A percentile compares a stretch with the other conserved stretches of the same genome.
These are phyloP conservation scores for Acacia melanoxylon DNA, from an alignment of 306 rosid species.

Conservation along the genomic window DNA sequence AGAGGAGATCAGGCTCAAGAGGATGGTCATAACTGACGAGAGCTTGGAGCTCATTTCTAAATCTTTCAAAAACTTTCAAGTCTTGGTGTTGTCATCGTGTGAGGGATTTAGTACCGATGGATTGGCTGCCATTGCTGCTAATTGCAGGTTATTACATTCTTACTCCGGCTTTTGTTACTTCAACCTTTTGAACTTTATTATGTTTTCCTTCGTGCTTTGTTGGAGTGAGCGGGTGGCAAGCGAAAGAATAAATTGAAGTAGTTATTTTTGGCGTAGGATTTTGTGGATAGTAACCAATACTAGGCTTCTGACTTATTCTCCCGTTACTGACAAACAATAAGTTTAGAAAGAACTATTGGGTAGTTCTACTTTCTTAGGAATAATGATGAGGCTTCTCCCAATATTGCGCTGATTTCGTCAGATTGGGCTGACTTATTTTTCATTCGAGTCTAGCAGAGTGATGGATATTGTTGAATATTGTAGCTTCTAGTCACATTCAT, in stretches of 20 bases:
- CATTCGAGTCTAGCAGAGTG: not conserved
- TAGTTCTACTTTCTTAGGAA: not conserved
- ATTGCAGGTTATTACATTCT: conserved; percentile 65
- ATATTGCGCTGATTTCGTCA: not conserved
- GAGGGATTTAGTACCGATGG: conserved; percentile 93
- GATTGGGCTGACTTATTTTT: not conserved
- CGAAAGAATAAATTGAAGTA: not conserved
- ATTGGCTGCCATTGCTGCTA: conserved; percentile 89
- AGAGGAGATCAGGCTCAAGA: conserved; percentile 91
- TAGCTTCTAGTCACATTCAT: not conserved
- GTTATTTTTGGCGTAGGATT: not conserved
- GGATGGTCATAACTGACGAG: conserved; percentile 88
- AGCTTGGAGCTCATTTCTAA: conserved; percentile 75
- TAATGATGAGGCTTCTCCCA: not conserved
- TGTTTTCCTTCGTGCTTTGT: not conserved
- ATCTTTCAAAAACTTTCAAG: conserved; percentile 75
- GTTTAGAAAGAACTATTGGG: conserved; percentile 3
- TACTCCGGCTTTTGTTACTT: not conserved
- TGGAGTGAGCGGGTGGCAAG: not conserved
- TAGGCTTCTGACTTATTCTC: not conserved
- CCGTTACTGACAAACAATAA: not conserved
- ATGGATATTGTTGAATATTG: not conserved
- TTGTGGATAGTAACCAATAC: not conserved
- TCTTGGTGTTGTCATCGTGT: conserved; percentile 76
- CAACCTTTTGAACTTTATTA: not conserved